Conservation (phyloP, 2,329 filamentous ascomycete genomes). For the Penicillium aurantiogriseum region DNA sequence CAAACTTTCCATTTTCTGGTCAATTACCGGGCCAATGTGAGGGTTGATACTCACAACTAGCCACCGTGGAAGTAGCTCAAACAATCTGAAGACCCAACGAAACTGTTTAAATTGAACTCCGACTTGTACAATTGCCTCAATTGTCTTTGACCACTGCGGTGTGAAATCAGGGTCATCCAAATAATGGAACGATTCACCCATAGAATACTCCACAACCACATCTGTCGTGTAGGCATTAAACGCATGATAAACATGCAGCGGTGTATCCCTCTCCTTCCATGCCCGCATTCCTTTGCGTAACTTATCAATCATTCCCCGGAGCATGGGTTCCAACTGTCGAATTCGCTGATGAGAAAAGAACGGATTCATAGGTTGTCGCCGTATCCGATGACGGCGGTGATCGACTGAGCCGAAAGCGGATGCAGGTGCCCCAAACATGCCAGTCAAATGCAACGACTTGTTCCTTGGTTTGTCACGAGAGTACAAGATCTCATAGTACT, state of each 20-base stretch:
- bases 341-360: slow-evolving; percentile 37
- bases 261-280: slow-evolving; percentile 15
- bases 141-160: slow-evolving; percentile 32
- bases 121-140: slow-evolving; percentile 25
- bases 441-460: slow-evolving; percentile 30
- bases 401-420: slow-evolving; percentile 35
- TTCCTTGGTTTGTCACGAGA: slow-evolving; percentile 32
- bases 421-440: slow-evolving; percentile 29
- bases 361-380: slow-evolving; percentile 35
- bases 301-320: slow-evolving; percentile 26
- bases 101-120: slow-evolving; percentile 23
- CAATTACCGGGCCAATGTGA: slow-evolving; percentile 14
- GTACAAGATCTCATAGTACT: slow-evolving; percentile 20
- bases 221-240: slow-evolving; percentile 40
- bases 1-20: slow-evolving; percentile 13
- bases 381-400: slow-evolving; percentile 33
- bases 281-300: slow-evolving; percentile 24
- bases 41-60: slow-evolving; percentile 22
- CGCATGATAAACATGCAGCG: slow-evolving; percentile 20
- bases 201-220: slow-evolving; percentile 47
- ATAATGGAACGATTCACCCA: slow-evolving; percentile 32
- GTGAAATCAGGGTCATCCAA: slow-evolving; percentile 33
- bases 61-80: slow-evolving; percentile 21
- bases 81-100: slow-evolving; percentile 21
- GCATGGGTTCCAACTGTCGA: slow-evolving; percentile 22